Base-by-base conservation (phyloP, 768 basidiomycete genomes). In the Mycena floridula region DNA sequence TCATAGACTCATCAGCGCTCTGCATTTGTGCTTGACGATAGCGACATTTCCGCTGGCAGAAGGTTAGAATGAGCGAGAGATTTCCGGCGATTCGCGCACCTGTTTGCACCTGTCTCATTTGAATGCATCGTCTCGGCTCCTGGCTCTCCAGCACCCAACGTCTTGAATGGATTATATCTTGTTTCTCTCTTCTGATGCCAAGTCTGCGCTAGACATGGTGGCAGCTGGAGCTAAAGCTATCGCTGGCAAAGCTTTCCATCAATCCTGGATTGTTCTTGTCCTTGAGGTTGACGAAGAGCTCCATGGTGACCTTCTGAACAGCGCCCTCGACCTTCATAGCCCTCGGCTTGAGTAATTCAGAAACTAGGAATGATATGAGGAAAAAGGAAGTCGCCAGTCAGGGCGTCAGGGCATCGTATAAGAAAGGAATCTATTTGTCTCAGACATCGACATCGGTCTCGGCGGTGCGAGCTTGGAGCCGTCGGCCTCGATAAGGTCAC, bases 1-100 rank as follows among this genome's bases (percentile, higher is more conserved):
- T 97, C 94, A 98, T 97, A 20, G 95, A 93, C 66, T 97, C 96
- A 68, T 98, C 96, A 7, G 96, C 95, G 58, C 89, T 92, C 44
- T 96, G 78, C 7, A 95, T 99, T 61, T 99, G 96, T 55, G 91
- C 90, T 69, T 98, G 93, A 53, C 90, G 85, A 56, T 96, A 97
- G 37, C 85, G 78, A 55, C 90, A 89, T 67, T 92, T 90, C 55
- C 86, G 32, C 47, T 94, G n/a, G n/a, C n/a, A n/a, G n/a, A n/a
- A n/a, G n/a, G n/a, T n/a, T n/a, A n/a, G n/a, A n/a, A n/a, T n/a
- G n/a, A n/a, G n/a, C n/a, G n/a, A n/a, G n/a, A n/a, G n/a, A n/a
- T n/a, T n/a, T n/a, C n/a, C n/a, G n/a, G n/a, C n/a, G n/a, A n/a
- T n/a, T n/a, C n/a, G n/a, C n/a, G n/a, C n/a, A n/a, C n/a, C n/a